Evolutionary conservation across 2,329 filamentous ascomycete genomes (phyloP).

Genomic region (Domatiomyces catenatus): DNA sequence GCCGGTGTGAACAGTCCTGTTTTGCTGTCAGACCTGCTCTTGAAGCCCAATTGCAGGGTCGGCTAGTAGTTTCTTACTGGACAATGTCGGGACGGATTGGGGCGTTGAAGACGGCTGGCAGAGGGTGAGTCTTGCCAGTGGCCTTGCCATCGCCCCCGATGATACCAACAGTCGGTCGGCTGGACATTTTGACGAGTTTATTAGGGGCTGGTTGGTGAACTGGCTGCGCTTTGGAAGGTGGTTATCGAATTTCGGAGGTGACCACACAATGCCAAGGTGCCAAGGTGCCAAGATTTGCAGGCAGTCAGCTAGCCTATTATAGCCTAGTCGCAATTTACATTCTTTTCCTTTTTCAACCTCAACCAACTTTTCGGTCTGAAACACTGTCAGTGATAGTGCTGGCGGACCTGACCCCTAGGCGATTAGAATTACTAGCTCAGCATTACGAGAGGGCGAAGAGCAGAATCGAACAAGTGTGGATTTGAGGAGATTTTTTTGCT

Average conservation of each 20-base stretch:
- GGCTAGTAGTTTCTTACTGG: conserved; percentile 50
- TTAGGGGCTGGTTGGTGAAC: background rate
- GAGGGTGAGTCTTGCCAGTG: conserved; percentile 74
- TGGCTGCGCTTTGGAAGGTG: background rate
- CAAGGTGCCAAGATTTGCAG: background rate
- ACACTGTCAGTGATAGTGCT: too few species aligned
- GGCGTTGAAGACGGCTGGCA: conserved; percentile 91
- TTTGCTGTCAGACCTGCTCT: conserved; percentile 21
- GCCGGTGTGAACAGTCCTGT: conserved; percentile 72
- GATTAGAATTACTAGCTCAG: too few species aligned
- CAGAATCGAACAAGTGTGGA: too few species aligned
- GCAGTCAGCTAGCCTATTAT: background rate
- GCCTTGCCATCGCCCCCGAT: conserved; percentile 89
- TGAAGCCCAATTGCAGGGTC: background rate
- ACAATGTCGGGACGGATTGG: conserved; percentile 99
- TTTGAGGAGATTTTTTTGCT: background rate
- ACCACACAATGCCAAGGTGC: background rate
- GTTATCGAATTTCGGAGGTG: background rate
- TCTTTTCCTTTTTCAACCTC: background rate
- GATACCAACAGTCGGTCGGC: conserved; percentile 94
- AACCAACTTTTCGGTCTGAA: too few species aligned
- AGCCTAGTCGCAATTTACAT: background rate
- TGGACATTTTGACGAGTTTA: conserved; percentile 51
- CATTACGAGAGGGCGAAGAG: background rate
- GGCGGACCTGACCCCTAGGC: too few species aligned